A percentile compares a stretch with the other conserved stretches of the same genome.
phyloP scores from a whole-genome alignment of 768 basidiomycete genomes.

The Chalciporus chontae region DNA sequence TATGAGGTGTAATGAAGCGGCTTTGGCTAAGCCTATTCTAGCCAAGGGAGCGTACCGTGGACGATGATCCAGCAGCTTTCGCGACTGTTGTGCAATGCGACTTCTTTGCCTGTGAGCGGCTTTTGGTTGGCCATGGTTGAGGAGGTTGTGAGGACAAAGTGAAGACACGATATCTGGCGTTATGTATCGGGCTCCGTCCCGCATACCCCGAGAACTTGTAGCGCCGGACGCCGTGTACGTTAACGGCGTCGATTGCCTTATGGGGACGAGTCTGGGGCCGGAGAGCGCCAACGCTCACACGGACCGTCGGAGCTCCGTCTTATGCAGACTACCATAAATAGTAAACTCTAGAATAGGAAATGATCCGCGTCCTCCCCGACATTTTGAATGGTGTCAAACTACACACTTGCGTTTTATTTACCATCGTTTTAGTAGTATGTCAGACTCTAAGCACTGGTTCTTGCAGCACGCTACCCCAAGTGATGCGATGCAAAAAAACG shows the following conservation, averaged over 20 bases:
- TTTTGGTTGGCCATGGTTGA: slow-evolving; percentile 14
- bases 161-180: background rate
- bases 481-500: no score
- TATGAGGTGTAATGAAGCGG: background rate
- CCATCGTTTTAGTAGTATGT: no score
- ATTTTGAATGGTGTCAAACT: no score
- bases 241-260: background rate
- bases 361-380: background rate
- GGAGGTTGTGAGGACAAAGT: background rate
- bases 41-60: slow-evolving; percentile 48
- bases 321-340: background rate
- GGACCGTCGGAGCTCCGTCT: slow-evolving; percentile 11
- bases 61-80: slow-evolving; percentile 83
- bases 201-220: slow-evolving; percentile 1
- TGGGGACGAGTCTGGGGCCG: no score
- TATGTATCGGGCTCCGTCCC: slow-evolving; percentile 6
- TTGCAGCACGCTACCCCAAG: no score
- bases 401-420: no score
- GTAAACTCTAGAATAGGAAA: background rate
- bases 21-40: background rate
- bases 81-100: slow-evolving; percentile 52
- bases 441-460: no score
- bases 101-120: slow-evolving; percentile 43
- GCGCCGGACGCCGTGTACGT: background rate
- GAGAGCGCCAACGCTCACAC: background rate